Evolutionary conservation across 2,329 filamentous ascomycete genomes (phyloP), one percentile per base, ranked within the genome.

Genomic region (Chlorencoelia australis): DNA sequence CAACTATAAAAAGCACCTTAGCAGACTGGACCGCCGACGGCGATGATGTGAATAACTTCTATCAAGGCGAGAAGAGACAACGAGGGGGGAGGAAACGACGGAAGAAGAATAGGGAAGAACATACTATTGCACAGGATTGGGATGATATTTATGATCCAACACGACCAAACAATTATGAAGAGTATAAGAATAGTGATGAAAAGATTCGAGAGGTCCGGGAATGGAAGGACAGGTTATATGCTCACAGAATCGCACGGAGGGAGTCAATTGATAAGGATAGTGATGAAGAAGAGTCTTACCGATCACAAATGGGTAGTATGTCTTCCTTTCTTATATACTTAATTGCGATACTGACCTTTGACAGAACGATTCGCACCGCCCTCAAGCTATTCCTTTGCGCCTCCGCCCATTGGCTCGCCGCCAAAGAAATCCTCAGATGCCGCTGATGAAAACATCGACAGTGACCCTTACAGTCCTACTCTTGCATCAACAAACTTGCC

Each of bases 91-190:
- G 57, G 30, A 66, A 66, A 51, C 60, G 63, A 27, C 77, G 84
- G 61, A 86, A 82, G 60, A 80, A 79, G 55, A 79, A 82, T 60
- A 80, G 79, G 58, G 72, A 74, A 51, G 71, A 75, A 42, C 69
- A 72, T 45, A 66, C 74, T 5, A 65, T 67, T 30, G 59, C 69
- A 19, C 71, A 75, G 56, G 79, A 94, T 54, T 95, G 87, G 87
- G 82, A 94, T 56, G 86, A 93, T 56, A 73, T 91, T 16, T 95
- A 94, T 57, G 88, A 94, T 52, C 84, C 86, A 1, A 68, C 80
- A 8, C 67, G 82, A 25, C 87, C 88, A 7, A 93, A 84, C 26
- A 87, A 79, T 47, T 82, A 89, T 33, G 82, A 88, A 37, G 82
- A 89, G 53, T 95, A 91, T 55, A 72, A 83, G 41, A 69, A 78